Conservation (phyloP, 495 filamentous ascomycete species). For the Chaetomium cochliodes region DNA sequence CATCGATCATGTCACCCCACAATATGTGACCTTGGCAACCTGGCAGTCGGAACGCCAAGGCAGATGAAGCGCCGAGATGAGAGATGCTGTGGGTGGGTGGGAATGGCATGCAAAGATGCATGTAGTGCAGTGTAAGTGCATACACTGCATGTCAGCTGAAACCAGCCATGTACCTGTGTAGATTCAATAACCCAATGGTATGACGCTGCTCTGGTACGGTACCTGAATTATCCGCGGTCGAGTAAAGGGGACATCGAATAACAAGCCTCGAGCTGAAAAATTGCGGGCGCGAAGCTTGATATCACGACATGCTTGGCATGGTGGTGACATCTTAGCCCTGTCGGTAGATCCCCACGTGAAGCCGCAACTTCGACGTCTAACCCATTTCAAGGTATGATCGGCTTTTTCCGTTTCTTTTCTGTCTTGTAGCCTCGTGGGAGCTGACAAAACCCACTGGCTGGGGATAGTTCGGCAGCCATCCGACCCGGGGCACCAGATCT, state of each 20-base stretch:
- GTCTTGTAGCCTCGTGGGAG: neutral
- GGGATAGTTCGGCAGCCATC: neutral
- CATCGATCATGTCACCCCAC: slow-evolving; percentile 4
- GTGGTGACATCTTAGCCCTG: slow-evolving; percentile 11
- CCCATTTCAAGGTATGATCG: neutral
- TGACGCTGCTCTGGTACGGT: neutral
- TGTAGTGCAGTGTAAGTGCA: too few species aligned
- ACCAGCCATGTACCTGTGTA: neutral
- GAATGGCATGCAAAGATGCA: too few species aligned
- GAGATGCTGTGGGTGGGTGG: neutral
- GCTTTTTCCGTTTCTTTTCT: neutral
- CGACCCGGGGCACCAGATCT: neutral
- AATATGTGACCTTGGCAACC: neutral
- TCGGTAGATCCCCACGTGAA: neutral
- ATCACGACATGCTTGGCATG: slow-evolving; percentile 16
- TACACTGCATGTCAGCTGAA: slow-evolving; percentile 12
- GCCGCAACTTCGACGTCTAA: neutral
- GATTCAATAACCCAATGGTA: neutral
- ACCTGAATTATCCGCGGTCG: neutral
- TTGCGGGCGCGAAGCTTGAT: slow-evolving; percentile 2
- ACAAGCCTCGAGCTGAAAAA: slow-evolving; percentile 5
- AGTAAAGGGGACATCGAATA: neutral
- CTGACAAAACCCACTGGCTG: neutral
- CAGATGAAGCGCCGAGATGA: neutral
- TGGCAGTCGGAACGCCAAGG: neutral